Base-by-base conservation (phyloP, 306 rosid genomes). In the Trifolium fragiferum region DNA sequence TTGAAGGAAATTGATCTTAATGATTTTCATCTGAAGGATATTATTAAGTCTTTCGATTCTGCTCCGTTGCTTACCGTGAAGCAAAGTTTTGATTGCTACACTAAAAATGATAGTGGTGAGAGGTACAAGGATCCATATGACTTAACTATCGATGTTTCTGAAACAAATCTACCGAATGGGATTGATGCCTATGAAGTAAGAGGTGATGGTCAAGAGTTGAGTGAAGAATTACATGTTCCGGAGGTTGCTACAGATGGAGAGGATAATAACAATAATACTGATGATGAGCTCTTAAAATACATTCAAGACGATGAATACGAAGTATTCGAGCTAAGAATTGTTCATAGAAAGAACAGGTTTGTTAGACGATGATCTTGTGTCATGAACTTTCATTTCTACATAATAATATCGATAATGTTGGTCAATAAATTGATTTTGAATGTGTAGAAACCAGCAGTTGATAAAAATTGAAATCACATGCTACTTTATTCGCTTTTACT, bases 281-380 rank as follows among this genome's bases (percentile, higher is more conserved):
- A 81, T 38, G 89, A 87, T 67, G 97, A 94, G 63, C 76, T 89
- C 71, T 69, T 70, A 9, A 83, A 85, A 79, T 82, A 76, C 72
- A 78, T 61, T 58, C 81, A 73, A 15, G 85, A 86, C 25, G 91
- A 92, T 40, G 97, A 91, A 51, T 84, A 79, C 61, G 99, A 95
- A 86, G 92, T 92, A 40, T 92, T 92, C 58, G 87, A 95, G 51
- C 86, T 95, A 20, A 87, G 96, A 87, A 85, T 95, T 63, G 64
- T 95, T 83, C 99, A 95, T 82, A 86, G 99, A 74, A 95, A 90
- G 68, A 95, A 95, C 90, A 95, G 99, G 99, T 95, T 83, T 63
- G 83, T 61, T 85, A 65, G 51, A 44, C 41, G 18, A 27, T 23
- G 49, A 35, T 73, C 61, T 43, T 46, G n/a, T 62, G 40, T 66